A percentile compares a stretch with the other conserved stretches of the same genome.
Evolutionary conservation across 257 asterid genomes (phyloP).

Genomic region (Echites panduratus): DNA sequence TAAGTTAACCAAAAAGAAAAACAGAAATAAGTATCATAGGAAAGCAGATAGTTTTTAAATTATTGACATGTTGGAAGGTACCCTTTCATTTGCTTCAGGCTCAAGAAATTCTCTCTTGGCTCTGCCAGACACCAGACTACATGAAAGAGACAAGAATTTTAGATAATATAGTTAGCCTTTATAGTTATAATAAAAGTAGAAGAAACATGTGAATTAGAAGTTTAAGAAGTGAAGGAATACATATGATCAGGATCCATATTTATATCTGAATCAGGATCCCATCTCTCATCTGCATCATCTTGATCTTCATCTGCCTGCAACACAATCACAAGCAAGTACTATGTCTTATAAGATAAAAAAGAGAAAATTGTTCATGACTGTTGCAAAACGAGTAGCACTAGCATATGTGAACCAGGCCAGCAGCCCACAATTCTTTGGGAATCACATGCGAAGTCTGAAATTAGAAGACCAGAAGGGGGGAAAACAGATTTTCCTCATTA

Average conservation of each 20-base stretch:
- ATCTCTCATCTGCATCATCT: slow-evolving; percentile 36
- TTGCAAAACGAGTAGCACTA: too few species aligned
- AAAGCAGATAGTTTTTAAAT: not conserved
- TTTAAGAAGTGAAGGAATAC: not conserved
- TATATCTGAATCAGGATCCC: slow-evolving; percentile 32
- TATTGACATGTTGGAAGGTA: slow-evolving; percentile 18
- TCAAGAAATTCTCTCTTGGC: slow-evolving; percentile 59
- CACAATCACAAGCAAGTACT: not conserved
- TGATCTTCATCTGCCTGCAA: slow-evolving; percentile 37
- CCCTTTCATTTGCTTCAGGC: slow-evolving; percentile 62
- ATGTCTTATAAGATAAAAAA: not conserved
- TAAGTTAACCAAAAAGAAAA: not conserved
- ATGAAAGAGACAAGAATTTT: slow-evolving; percentile 9
- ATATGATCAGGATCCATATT: slow-evolving; percentile 26
- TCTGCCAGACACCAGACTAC: slow-evolving; percentile 25
- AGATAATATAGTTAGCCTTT: not conserved
- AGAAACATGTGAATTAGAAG: not conserved
- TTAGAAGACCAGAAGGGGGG: too few species aligned
- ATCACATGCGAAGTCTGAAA: too few species aligned
- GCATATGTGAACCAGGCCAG: too few species aligned
- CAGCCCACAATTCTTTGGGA: too few species aligned
- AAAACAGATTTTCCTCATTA: too few species aligned
- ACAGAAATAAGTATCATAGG: not conserved
- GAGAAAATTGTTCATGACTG: too few species aligned
- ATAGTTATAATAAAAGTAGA: not conserved